phyloP scores from a whole-genome alignment of 306 rosid species.

The Vachellia pachyceras region DNA sequence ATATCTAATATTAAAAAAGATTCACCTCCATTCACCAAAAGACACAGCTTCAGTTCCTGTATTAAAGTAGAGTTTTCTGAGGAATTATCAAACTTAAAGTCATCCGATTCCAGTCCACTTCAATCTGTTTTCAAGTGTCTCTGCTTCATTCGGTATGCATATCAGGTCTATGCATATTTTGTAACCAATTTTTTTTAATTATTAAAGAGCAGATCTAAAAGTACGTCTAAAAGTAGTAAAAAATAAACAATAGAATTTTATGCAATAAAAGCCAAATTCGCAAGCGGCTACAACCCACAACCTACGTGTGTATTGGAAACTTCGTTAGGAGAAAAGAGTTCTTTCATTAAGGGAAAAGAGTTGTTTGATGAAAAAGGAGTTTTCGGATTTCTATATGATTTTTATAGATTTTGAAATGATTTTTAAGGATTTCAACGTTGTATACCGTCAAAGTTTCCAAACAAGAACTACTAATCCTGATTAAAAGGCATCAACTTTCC shows the following conservation, averaged over 20 bases:
- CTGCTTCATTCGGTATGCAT: background rate
- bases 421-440: too few species aligned
- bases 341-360: too few species aligned
- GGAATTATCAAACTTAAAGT: background rate
- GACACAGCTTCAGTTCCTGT: background rate
- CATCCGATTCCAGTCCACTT: background rate
- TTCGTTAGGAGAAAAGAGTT: too few species aligned
- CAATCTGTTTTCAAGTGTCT: background rate
- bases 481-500: background rate
- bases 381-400: too few species aligned
- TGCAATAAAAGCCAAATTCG: background rate
- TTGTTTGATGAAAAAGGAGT: too few species aligned
- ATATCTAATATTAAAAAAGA: too few species aligned
- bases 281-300: conserved; percentile 2
- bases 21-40: too few species aligned
- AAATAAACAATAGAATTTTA: background rate
- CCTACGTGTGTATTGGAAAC: too few species aligned
- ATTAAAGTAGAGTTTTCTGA: background rate
- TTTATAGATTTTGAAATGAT: too few species aligned
- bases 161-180: background rate
- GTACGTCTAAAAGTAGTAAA: background rate
- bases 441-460: too few species aligned
- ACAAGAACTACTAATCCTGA: background rate
- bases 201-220: background rate
- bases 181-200: background rate